Conservation (phyloP, 108 stramenopile genomes). For the Poteriospumella lacustris region DNA sequence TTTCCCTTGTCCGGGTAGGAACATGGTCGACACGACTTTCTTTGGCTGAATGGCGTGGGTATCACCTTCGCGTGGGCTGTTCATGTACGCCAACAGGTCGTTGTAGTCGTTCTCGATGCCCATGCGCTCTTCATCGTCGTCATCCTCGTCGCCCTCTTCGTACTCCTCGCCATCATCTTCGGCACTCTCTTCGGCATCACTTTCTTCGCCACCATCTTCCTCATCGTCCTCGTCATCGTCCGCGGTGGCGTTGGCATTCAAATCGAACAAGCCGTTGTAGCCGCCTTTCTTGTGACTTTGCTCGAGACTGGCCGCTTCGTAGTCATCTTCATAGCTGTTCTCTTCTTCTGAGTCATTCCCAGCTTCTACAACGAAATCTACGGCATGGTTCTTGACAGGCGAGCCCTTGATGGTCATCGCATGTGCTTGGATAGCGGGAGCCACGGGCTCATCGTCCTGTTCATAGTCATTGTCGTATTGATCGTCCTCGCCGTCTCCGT, state of each 20-base stretch:
- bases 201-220: background rate
- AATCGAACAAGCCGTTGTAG: background rate
- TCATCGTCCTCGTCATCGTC: background rate
- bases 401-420: no score
- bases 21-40: background rate
- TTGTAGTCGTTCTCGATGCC: background rate
- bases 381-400: no score
- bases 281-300: background rate
- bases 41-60: background rate
- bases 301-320: background rate
- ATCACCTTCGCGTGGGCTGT: background rate
- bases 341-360: background rate
- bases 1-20: no score
- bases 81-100: background rate
- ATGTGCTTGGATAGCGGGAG: no score
- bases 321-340: background rate
- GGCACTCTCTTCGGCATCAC: background rate
- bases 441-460: slow-evolving; percentile 12
- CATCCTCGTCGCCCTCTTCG: background rate
- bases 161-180: background rate
- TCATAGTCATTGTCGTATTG: background rate
- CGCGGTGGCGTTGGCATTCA: background rate
- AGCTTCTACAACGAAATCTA: no score
- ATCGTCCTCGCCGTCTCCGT: background rate
- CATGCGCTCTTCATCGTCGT: no score